A percentile compares a stretch with the other conserved stretches of the same genome.
These are phyloP conservation scores for Biscogniauxia mediterranea DNA, from an alignment of 2,329 filamentous ascomycete species.

Conservation along the genomic window DNA sequence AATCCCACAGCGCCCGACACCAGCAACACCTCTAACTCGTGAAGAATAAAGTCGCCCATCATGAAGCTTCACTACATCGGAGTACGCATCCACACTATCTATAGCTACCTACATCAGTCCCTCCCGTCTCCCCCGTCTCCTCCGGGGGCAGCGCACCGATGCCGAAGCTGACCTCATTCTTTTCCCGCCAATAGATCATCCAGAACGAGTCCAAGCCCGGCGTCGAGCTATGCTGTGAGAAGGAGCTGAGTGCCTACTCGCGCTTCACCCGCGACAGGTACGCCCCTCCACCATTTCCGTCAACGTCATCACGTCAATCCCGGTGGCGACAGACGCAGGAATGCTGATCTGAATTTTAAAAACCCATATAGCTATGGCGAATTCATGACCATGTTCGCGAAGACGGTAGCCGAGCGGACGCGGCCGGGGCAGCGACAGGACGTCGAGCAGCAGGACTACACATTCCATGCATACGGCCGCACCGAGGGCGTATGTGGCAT, in stretches of 20 bases:
- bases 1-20: not conserved
- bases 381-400: slow-evolving; percentile 82
- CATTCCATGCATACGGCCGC: slow-evolving; percentile 75
- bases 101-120: slow-evolving; percentile 9
- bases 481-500: slow-evolving; percentile 73
- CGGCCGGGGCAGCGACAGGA: slow-evolving; percentile 78
- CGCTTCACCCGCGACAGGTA: slow-evolving; percentile 75
- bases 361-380: slow-evolving; percentile 44
- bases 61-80: slow-evolving; percentile 91
- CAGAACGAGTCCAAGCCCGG: slow-evolving; percentile 76
- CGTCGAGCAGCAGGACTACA: slow-evolving; percentile 78
- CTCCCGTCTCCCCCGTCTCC: slow-evolving; percentile 23
- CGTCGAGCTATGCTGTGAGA: slow-evolving; percentile 73
- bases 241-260: slow-evolving; percentile 75
- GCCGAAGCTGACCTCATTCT: slow-evolving; percentile 12
- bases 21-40: no score
- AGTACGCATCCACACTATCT: slow-evolving; percentile 49
- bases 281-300: slow-evolving; percentile 8
- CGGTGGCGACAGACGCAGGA: not conserved
- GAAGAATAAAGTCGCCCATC: slow-evolving; percentile 30
- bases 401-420: slow-evolving; percentile 84
- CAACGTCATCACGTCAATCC: slow-evolving; percentile 4
- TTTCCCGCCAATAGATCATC: slow-evolving; percentile 59
- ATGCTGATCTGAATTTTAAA: slow-evolving; percentile 14
- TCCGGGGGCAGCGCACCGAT: not conserved